Base-by-base conservation (phyloP, 108 stramenopile genomes). In the Heterococcus sp. region DNA sequence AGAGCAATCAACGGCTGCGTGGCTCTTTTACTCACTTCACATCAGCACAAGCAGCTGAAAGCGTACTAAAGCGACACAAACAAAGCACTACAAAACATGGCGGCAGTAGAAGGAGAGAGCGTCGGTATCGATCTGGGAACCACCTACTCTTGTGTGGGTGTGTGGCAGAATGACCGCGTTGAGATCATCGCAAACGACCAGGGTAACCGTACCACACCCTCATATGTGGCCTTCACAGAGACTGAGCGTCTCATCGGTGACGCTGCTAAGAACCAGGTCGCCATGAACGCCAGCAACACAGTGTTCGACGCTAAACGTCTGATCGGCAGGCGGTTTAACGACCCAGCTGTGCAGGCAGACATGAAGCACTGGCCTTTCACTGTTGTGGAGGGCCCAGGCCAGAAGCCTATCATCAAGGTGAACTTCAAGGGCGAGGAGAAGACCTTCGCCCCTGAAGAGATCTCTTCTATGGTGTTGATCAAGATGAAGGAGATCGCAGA, bases 381-480 rank as follows among this genome's bases (percentile, higher is more conserved):
- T 31, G 92, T 98, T 39, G 86, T 91, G 65, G 87, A 92, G 34
- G 95, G 95, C 66, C 75, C 92, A 35, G 93, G 94, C 63, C 94
- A 92, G 72, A 95, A 94, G 35, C 95, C 96, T 70, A 85, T 94
- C 58, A 93, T 97, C 72, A 88, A 95, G 89, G 96, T 97, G 14
- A 85, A 89, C 37, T 91, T n/a, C n/a, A n/a, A n/a, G n/a, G n/a
- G n/a, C n/a, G n/a, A n/a, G n/a, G n/a, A n/a, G n/a, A n/a, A n/a
- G 91, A 89, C 91, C 65, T 98, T 93, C 90, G 94, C 93, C 90
- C 92, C 97, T 0, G 97, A 98, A 93, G 97, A 98, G 92, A 93
- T 98, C 77, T 94, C 93, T 63, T 94, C 95, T 71, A 98, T 98
- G 97, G 95, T n/a, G n/a, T n/a, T n/a, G n/a, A n/a, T n/a, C n/a